phyloP scores from a whole-genome alignment of 1,139 yeast genomes.

The Wickerhamomyces sp. region DNA sequence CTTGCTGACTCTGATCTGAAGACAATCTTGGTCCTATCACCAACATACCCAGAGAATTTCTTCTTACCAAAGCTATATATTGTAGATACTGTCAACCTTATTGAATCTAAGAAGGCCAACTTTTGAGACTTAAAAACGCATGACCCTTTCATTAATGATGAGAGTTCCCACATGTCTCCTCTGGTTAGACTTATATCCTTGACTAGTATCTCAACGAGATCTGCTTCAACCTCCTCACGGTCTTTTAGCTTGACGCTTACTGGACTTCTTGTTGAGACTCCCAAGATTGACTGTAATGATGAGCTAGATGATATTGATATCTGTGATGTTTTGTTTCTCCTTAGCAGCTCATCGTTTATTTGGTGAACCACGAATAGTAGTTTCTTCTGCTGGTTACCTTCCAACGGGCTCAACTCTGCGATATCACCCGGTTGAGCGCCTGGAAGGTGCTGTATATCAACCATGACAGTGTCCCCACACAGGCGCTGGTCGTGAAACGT shows the following conservation, averaged over 20 bases:
- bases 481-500: slow-evolving; percentile 73
- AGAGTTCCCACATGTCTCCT: slow-evolving; percentile 90
- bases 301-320: slow-evolving; percentile 63
- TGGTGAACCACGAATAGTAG: slow-evolving; percentile 43
- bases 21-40: slow-evolving; percentile 71
- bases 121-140: slow-evolving; percentile 70
- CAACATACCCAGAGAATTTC: slow-evolving; percentile 61
- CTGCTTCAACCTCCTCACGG: slow-evolving; percentile 58
- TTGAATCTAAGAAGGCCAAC: slow-evolving; percentile 57
- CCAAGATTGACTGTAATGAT: slow-evolving; percentile 51
- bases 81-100: slow-evolving; percentile 59
- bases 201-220: slow-evolving; percentile 74
- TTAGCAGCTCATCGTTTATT: slow-evolving; percentile 30
- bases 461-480: slow-evolving; percentile 53
- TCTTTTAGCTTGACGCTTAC: slow-evolving; percentile 52
- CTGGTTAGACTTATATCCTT: slow-evolving; percentile 80
- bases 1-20: slow-evolving; percentile 90
- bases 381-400: slow-evolving; percentile 29
- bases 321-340: slow-evolving; percentile 29
- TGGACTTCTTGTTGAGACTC: slow-evolving; percentile 61
- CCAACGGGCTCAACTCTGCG: slow-evolving; percentile 54
- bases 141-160: slow-evolving; percentile 54
- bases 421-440: slow-evolving; percentile 68
- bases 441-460: slow-evolving; percentile 56
- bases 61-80: slow-evolving; percentile 70